A percentile compares a stretch with the other conserved stretches of the same genome.
These are phyloP conservation scores for Aspergillus novoparasiticus DNA, from an alignment of 2,329 filamentous ascomycete species.

Conservation along the genomic window DNA sequence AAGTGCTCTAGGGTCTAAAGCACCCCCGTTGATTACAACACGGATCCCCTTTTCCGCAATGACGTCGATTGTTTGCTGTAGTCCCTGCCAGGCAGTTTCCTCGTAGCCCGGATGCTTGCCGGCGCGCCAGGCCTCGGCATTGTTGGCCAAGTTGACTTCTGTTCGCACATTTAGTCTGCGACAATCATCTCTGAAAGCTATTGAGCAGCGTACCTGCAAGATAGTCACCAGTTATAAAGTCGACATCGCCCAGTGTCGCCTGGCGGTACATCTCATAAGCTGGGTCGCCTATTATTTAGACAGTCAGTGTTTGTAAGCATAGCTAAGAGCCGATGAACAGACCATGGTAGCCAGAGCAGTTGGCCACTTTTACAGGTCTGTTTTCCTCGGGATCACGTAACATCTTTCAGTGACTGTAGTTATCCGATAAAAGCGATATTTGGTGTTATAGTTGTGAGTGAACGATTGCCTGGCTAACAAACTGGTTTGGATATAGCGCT, in stretches of 20 bases:
- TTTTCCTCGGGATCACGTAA: background rate
- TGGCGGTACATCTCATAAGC: conserved; percentile 42
- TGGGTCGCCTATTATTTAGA: conserved; percentile 29
- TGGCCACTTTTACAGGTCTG: conserved; percentile 35
- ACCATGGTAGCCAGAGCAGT: conserved; percentile 38
- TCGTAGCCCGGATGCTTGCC: conserved; percentile 50
- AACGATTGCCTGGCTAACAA: too few relatives aligned
- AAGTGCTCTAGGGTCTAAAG: conserved; percentile 56
- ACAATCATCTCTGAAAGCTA: too few relatives aligned
- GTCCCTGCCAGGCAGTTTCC: conserved; percentile 53
- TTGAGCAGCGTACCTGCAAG: conserved; percentile 43
- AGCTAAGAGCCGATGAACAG: background rate
- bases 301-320: background rate
- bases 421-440: background rate
- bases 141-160: conserved; percentile 52
- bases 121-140: conserved; percentile 43
- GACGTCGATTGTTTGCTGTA: conserved; percentile 49
- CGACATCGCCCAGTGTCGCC: conserved; percentile 41
- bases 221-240: conserved; percentile 59
- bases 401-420: background rate
- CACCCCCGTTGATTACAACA: conserved; percentile 60
- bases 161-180: background rate
- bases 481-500: background rate
- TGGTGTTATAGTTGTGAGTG: background rate
- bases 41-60: conserved; percentile 55